A percentile compares a stretch with the other conserved stretches of the same genome.
These are phyloP conservation scores for Ophiocordyceps camponoti-saundersi DNA, from an alignment of 2,329 filamentous ascomycete species.

Conservation along the genomic window DNA sequence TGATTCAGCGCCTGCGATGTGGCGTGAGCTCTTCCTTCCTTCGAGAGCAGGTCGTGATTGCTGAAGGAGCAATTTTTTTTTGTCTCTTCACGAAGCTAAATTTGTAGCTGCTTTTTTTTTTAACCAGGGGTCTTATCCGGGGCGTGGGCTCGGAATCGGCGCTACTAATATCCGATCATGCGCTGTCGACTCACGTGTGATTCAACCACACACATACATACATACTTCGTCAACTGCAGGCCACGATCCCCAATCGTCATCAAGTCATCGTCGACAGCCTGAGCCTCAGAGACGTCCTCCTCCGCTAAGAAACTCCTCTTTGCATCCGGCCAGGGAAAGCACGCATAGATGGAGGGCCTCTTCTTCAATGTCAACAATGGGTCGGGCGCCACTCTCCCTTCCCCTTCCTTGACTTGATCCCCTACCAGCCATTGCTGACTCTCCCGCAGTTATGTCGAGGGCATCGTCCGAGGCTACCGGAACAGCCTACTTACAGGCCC, in stretches of 20 bases:
- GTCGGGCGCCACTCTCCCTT: slow-evolving; percentile 26
- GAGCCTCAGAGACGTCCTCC: neutral
- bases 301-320: neutral
- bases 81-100: neutral
- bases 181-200: neutral
- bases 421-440: slow-evolving; percentile 13
- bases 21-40: slow-evolving; percentile 16
- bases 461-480: slow-evolving; percentile 91
- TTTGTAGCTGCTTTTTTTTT: neutral
- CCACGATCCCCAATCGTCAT: neutral
- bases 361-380: slow-evolving; percentile 92
- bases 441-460: slow-evolving; percentile 69
- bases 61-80: neutral
- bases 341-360: slow-evolving; percentile 61
- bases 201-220: neutral
- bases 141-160: neutral
- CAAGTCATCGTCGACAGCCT: neutral
- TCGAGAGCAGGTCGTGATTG: slow-evolving; percentile 10
- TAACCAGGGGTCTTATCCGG: neutral
- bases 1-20: slow-evolving; percentile 12
- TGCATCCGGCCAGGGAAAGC: no score
- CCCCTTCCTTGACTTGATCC: neutral
- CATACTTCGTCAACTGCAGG: neutral
- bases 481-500: slow-evolving; percentile 79
- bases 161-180: neutral